Evolutionary conservation across 1,139 yeast genomes (phyloP).

Genomic region (Yamadazyma jaroonii): DNA sequence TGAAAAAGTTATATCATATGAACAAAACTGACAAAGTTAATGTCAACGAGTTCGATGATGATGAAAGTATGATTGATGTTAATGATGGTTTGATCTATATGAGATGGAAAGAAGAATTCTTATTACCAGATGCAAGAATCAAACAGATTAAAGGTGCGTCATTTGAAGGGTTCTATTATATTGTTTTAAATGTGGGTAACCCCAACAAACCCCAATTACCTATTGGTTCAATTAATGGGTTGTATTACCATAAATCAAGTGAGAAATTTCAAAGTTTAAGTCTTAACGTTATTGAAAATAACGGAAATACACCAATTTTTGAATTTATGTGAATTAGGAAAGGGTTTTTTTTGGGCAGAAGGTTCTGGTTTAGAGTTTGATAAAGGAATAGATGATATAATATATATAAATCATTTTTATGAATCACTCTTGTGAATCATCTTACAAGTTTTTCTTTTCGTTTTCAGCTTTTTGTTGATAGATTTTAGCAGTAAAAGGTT

Average conservation of each 20-base stretch:
- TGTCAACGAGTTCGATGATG: neutral
- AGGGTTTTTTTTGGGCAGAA: neutral
- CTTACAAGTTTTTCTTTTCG: constrained; percentile 4
- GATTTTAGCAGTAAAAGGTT: constrained; percentile 91
- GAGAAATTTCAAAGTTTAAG: constrained; percentile 66
- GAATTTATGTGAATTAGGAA: constrained; percentile 9
- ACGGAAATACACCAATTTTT: constrained; percentile 17
- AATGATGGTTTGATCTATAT: constrained; percentile 58
- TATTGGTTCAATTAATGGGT: constrained; percentile 68
- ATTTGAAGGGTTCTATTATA: constrained; percentile 89
- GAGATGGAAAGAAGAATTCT: constrained; percentile 93
- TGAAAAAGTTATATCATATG: constrained; percentile 26
- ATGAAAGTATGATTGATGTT: constrained; percentile 26
- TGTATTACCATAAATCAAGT: constrained; percentile 75
- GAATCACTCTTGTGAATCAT: neutral
- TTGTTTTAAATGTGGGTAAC: constrained; percentile 72
- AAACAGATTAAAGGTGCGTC: constrained; percentile 75
- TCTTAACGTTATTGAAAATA: constrained; percentile 32
- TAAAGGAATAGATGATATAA: neutral
- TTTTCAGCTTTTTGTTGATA: constrained; percentile 13
- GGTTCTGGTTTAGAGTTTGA: neutral
- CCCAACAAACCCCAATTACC: constrained; percentile 12
- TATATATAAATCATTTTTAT: neutral
- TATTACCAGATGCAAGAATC: constrained; percentile 77
- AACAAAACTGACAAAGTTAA: constrained; percentile 12